Evolutionary conservation across 225 moss, liverwort and hornwort genomes (phyloP), one percentile per base, ranked within the genome.

Genomic region (Ulota crispa): DNA sequence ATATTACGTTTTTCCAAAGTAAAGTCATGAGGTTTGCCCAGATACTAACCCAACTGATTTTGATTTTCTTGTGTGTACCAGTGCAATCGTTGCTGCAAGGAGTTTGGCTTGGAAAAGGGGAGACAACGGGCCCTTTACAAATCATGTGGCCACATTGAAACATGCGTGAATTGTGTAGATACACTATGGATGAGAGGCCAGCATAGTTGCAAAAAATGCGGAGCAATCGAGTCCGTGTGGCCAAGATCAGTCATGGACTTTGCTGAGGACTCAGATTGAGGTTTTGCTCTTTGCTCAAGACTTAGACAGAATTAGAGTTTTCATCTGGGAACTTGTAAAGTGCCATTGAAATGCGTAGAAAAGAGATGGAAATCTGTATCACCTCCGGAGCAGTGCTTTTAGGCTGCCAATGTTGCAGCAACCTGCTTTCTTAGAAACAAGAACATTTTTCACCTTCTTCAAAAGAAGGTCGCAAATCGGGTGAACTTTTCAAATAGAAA

Each of bases 121-220:
- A 80, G 65, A 41, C 88, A 90, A 34, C 84, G 90, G 43, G 82
- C 90, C 10, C 28, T 88, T 75, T 85, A 77, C 62, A 30, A 68
- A 62, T 64, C 80, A 8, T 88, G 90, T 34, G 86, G 90, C 24
- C 90, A 90, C 84, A 90, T 88, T 55, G 84, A 83, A 65, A 88
- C 86, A 9, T 90, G 90, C 71, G 60, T 90, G 84, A 66, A 53
- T 42, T 90, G 90, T 68, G 88, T 72, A 23, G 82, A 86, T 62
- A 75, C 16, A 14, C 75, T 88, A 27, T 88, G 90, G 90, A 80
- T 45, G 47, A 26, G 50, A 47, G 82, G 72, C 52, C 81, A 71
- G 55, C 80, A 67, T 23, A 68, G 21, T 27, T 90, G 90, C 80
- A 82, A 16, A 3, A 80, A 68, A 70, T 90, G 90, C 34, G 88